Base-by-base conservation (phyloP, 768 basidiomycete species). In the Pholiota microspora region DNA sequence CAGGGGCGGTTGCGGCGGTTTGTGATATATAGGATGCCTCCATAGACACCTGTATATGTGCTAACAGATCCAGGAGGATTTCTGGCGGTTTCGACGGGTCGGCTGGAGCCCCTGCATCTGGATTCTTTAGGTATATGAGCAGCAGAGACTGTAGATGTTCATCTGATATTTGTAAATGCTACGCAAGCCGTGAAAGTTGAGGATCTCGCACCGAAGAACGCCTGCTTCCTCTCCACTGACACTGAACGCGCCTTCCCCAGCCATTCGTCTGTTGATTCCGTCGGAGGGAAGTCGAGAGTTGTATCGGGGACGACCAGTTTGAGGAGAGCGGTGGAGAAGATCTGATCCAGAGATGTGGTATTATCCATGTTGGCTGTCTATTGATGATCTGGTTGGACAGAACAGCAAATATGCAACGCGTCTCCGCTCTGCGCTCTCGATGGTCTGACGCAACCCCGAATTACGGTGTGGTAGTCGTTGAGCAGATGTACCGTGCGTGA, bases 21-120 rank as follows among this genome's bases (percentile, higher is more conserved):
- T 79, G 74, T 1, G 88, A 81, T 45, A 90, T 88, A 64, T 93
- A 95, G 2, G 84, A 84, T 1, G 91, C 89, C 53, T 93, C 92
- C 44, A 93, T 77, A 6, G 91, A 84, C 13, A 93, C 75, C 70
- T 94, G 88, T 6, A 88, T 69, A 67, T 87, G 86, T 2, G 82
- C 70, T 36, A 92, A 73, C 62, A 89, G 83, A 5, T 80, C 69
- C 6, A 89, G 72, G 25, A 92, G 71, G 21, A 66, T 57, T 40
- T 71, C 67, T n/a, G 78, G 77, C 4, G 79, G 77, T 34, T 73
- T 63, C 3, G 64, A 61, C 3, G 76, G 70, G 47, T 75, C 71
- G 36, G 63, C 66, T 10, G 72, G 67, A 8, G 58, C 51, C n/a
- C 70, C 65, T 8, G 72, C 64, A 0, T 71, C 62, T 18, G 86